A percentile compares a stretch with the other conserved stretches of the same genome.
These are phyloP conservation scores for Tolypocladium guangdongense DNA, from an alignment of 2,329 filamentous ascomycete genomes.

Conservation along the genomic window DNA sequence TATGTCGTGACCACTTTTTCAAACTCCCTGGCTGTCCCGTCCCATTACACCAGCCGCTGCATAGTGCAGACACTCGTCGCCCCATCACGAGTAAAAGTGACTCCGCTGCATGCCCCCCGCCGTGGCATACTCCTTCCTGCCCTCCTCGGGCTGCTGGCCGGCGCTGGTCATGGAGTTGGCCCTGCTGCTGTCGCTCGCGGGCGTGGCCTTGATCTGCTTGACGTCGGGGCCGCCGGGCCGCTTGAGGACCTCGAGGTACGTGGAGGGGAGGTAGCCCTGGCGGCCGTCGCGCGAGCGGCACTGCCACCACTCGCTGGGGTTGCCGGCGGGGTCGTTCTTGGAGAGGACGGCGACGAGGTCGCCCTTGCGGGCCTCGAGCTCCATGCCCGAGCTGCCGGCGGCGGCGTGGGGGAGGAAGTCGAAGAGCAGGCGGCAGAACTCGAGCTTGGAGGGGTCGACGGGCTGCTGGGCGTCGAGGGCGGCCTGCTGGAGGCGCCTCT, in stretches of 20 bases:
- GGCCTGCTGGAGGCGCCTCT: conserved; percentile 43
- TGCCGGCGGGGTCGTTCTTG: conserved; percentile 86
- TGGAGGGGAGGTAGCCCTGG: conserved; percentile 83
- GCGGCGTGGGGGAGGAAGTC: conserved; percentile 72
- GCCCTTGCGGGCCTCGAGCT: conserved; percentile 86
- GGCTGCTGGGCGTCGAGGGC: conserved; percentile 40
- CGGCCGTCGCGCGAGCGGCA: conserved; percentile 84
- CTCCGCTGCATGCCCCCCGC: conserved; percentile 47
- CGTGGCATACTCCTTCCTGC: conserved; percentile 41
- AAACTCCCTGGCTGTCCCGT: neutral
- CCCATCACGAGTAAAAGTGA: conserved; percentile 42
- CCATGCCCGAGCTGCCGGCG: conserved; percentile 49
- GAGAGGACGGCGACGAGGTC: conserved; percentile 89
- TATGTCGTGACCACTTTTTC: neutral
- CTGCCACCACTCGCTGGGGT: conserved; percentile 93
- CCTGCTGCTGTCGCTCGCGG: conserved; percentile 34
- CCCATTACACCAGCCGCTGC: neutral
- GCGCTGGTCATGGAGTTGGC: conserved; percentile 40
- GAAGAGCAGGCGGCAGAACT: conserved; percentile 91
- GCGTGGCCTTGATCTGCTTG: conserved; percentile 39
- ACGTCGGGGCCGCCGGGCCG: conserved; percentile 35
- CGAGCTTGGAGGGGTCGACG: conserved; percentile 80
- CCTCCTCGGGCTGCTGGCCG: conserved; percentile 23
- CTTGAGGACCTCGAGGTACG: conserved; percentile 71
- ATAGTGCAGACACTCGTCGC: neutral